A percentile compares a stretch with the other conserved stretches of the same genome.
Conservation (phyloP, 306 rosid genomes). For the Oemleria cerasiformis region DNA sequence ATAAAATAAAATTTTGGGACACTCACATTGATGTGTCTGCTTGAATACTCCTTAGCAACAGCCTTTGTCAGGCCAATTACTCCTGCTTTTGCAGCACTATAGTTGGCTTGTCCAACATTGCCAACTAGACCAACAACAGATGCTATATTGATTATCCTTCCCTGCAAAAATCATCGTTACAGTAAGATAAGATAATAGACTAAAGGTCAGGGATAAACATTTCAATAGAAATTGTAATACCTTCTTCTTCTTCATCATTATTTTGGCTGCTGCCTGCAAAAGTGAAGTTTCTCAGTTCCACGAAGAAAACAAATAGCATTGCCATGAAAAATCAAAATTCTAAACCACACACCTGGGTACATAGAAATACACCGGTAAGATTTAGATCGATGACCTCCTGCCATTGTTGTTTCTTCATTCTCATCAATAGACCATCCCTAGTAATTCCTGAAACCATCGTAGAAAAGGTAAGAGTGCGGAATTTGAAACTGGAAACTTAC, state of each 20-base stretch:
- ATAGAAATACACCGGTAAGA: conserved; percentile 90
- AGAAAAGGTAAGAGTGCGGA: conserved; percentile 15
- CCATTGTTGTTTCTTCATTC: conserved; percentile 95
- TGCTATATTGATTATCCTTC: conserved; percentile 89
- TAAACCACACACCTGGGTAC: conserved; percentile 61
- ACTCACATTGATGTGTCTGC: conserved; percentile 84
- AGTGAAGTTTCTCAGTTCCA: conserved; percentile 27
- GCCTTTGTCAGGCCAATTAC: conserved; percentile 89
- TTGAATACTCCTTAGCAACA: conserved; percentile 86
- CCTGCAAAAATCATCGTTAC: conserved; percentile 46
- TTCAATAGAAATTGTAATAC: conserved; percentile 30
- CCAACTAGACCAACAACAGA: conserved; percentile 96
- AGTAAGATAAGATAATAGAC: neutral
- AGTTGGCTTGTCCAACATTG: conserved; percentile 93
- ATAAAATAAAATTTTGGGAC: neutral
- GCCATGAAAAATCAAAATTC: conserved; percentile 11
- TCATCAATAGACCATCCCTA: conserved; percentile 87
- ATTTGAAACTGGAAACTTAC: neutral
- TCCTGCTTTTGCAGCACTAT: conserved; percentile 99
- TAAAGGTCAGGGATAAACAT: neutral
- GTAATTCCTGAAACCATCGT: conserved; percentile 68
- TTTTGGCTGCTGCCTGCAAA: conserved; percentile 82
- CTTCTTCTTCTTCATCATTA: conserved; percentile 96
- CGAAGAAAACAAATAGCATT: conserved; percentile 13
- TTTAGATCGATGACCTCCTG: conserved; percentile 91